Evolutionary conservation across 2,329 filamentous ascomycete genomes (phyloP), one percentile per base, ranked within the genome.

Genomic region (Botrytis squamosa): DNA sequence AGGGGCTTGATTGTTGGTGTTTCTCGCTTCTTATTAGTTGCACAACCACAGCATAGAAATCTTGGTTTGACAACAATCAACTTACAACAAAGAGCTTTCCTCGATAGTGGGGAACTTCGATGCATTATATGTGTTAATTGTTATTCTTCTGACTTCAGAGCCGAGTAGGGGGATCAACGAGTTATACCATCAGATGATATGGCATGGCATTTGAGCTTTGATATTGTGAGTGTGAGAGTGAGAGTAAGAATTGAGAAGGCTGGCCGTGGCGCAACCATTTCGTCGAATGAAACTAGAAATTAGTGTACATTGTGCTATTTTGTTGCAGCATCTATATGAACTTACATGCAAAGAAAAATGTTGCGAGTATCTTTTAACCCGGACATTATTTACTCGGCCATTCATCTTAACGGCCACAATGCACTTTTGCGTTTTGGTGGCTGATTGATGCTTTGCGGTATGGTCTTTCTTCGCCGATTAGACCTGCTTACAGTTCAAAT

Each of bases 111-210:
- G 25, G 67, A 59, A 42, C 14, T 25, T 57, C 5, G 55, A 60
- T 44, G 8, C 49, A 70, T 70, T 44, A 60, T 49, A 44, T 49
- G 49, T 68, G n/a, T 49, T 25, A 40, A 5, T 10, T 36, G 18
- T 59, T 22, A 22, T 36, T 29, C 40, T 49, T 33, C 70, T 52
- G 49, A 36, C 40, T 29, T 22, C 25, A 60, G 52, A 72, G 71
- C 40, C 62, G 52, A 62, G 65, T 29, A 29, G n/a, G 18, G 40
- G 14, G 22, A 72, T 62, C 63, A 62, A 67, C 18, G 36, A 57
- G 49, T 33, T 20, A 72, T 69, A 40, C 12, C 29, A 46, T 72
- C 64, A 68, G 71, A 72, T 59, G 71, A 62, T 72, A 72, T 72
- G 22, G 42, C 63, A 72, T 68, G 22, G 49, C 71, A 60, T 62